Evolutionary conservation across 2,329 filamentous ascomycete species (phyloP).

Genomic region (Blastomyces percursus): DNA sequence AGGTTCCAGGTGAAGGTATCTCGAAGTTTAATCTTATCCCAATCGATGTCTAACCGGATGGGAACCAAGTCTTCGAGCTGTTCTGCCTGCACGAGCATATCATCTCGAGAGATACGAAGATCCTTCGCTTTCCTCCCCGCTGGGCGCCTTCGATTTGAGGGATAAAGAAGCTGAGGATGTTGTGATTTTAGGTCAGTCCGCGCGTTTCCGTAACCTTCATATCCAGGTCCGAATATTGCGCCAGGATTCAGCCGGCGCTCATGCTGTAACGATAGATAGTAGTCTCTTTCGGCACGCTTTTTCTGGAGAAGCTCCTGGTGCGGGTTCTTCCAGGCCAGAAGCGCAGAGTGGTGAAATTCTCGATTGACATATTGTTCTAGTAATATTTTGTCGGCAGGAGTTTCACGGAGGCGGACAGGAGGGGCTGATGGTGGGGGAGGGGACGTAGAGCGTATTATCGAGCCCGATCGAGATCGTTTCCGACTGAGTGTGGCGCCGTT

Average conservation of each 20-base stretch:
- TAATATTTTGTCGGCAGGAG: constrained; percentile 39
- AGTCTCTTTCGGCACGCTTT: constrained; percentile 56
- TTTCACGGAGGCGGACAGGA: constrained; percentile 31
- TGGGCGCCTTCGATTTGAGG: constrained; percentile 60
- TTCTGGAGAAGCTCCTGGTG: constrained; percentile 49
- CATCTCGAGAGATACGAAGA: constrained; percentile 64
- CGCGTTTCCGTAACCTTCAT: constrained; percentile 80
- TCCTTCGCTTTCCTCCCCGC: constrained; percentile 65
- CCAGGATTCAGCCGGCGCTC: constrained; percentile 47
- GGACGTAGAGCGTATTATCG: constrained; percentile 36
- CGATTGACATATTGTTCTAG: constrained; percentile 55
- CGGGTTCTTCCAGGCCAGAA: constrained; percentile 42
- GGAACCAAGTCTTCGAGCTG: constrained; percentile 86
- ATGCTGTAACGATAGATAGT: constrained; percentile 57
- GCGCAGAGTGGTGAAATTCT: constrained; percentile 49
- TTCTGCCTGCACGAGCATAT: constrained; percentile 75
- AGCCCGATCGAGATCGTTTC: constrained; percentile 51
- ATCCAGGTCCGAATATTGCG: constrained; percentile 58
- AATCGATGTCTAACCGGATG: constrained; percentile 82
- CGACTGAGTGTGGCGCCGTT: constrained; percentile 43
- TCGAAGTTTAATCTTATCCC: constrained; percentile 87
- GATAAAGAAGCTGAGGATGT: constrained; percentile 64
- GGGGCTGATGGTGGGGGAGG: constrained; percentile 23
- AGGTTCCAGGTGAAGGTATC: constrained; percentile 99
- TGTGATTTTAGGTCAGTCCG: constrained; percentile 60